Conservation (phyloP, 352 stramenopile genomes). For the Phytophthora citrophthora region DNA sequence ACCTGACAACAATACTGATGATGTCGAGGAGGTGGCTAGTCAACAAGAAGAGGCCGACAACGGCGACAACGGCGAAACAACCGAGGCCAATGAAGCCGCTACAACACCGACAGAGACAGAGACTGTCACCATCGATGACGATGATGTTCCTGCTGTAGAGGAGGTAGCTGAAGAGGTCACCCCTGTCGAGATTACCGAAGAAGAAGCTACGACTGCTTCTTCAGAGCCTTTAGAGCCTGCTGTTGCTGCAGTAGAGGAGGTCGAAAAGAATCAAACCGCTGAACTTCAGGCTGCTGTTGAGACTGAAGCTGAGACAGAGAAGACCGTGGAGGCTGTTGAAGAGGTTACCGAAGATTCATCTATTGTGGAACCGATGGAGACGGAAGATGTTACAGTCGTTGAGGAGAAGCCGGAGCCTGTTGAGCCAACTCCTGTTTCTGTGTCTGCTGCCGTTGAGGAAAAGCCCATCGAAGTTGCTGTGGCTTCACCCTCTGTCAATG, state of each 20-base stretch:
- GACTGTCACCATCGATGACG: neutral
- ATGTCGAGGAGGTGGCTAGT: neutral
- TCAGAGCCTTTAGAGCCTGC: no score
- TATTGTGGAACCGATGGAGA: neutral
- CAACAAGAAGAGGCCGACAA: neutral
- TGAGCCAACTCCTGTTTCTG: no score
- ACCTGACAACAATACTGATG: neutral
- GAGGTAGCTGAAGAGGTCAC: neutral
- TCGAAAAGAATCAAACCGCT: no score
- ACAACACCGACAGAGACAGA: no score
- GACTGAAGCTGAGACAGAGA: slow-evolving; percentile 1
- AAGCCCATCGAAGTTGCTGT: neutral
- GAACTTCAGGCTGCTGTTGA: neutral
- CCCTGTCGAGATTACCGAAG: neutral
- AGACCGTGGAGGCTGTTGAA: slow-evolving; percentile 1
- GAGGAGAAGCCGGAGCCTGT: neutral
- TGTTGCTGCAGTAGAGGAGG: no score
- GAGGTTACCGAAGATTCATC: neutral
- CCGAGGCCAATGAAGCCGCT: neutral
- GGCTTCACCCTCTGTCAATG: neutral
- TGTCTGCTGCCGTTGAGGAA: neutral
- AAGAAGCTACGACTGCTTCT: neutral
- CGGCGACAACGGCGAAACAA: neutral
- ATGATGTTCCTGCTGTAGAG: slow-evolving; percentile 1
- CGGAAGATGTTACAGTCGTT: neutral